Conservation (phyloP, 352 stramenopile genomes). For the Thalassiosira hispida region DNA sequence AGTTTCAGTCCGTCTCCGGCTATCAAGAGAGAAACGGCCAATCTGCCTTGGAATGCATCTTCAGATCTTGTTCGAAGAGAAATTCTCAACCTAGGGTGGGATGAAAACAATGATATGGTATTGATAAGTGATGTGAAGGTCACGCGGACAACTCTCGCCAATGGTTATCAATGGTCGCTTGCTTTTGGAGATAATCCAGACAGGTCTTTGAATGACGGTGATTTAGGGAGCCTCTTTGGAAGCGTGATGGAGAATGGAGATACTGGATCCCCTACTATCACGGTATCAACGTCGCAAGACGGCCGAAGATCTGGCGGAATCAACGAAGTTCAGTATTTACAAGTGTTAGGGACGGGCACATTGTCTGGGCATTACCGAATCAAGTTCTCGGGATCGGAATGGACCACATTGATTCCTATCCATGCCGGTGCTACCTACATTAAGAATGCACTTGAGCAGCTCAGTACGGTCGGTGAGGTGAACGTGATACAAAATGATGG, state of each 20-base stretch:
- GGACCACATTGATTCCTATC: conserved; percentile 85
- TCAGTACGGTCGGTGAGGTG: conserved; percentile 85
- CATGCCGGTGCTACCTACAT: conserved; percentile 88
- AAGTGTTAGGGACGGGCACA: conserved; percentile 54
- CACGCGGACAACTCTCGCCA: conserved; percentile 78
- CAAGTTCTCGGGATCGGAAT: conserved; percentile 59
- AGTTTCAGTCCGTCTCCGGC: conserved; percentile 85
- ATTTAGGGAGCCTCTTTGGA: conserved; percentile 59
- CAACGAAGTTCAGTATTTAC: conserved; percentile 66
- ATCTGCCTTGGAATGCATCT: conserved; percentile 85
- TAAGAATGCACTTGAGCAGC: conserved; percentile 88
- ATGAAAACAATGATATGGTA: conserved; percentile 66
- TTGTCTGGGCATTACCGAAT: conserved; percentile 64
- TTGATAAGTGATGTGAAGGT: conserved; percentile 72
- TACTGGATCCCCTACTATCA: conserved; percentile 54
- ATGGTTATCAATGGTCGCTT: conserved; percentile 87
- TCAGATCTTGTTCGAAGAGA: conserved; percentile 87
- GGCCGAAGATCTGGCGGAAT: conserved; percentile 47
- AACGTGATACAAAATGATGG: conserved; percentile 55
- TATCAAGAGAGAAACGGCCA: conserved; percentile 75
- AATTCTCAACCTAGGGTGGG: conserved; percentile 89
- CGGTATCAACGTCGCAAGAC: conserved; percentile 57
- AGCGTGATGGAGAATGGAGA: conserved; percentile 60
- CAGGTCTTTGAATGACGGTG: conserved; percentile 61
- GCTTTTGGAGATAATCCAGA: conserved; percentile 81